Base-by-base conservation (phyloP, 2,329 filamentous ascomycete species). In the Trichoderma endophyticum region DNA sequence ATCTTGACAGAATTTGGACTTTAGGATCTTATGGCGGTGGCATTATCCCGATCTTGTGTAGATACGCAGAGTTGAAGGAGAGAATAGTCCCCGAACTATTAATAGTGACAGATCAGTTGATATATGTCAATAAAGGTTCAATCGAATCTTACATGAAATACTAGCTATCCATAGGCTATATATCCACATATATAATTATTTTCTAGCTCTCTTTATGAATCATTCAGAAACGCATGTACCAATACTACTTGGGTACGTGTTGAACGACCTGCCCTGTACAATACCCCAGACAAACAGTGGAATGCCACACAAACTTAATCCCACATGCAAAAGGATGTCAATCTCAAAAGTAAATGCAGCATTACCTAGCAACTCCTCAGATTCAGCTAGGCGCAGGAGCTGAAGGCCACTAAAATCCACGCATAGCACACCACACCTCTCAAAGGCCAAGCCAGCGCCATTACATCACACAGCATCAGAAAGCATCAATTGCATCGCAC, bases 381-480 rank as follows among this genome's bases (percentile, higher is more conserved):
- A 34, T 54, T 4, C 21, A 28, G 32, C 51, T 28, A 15, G 64
- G 64, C 64, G 64, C 64, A 57, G 36, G 34, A 67, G 64, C 64
- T 57, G 64, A 57, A 36, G 32, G 30, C 28, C 64, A 67, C 64
- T 67, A 67, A 26, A 24, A 28, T 28, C 12, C 30, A 57, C 6
- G 30, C 24, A 30, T 15, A 59, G 30, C 64, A 59, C 24, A 15
- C 24, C 24, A 59, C 24, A 24, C 36, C n/a, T n/a, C 39, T 18
- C 8, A 43, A 43, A 39, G 36, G 39, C 39, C 15, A 9, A 43
- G 39, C 36, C 36, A 39, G 36, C 36, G 24, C 57, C 3, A 70
- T 70, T 70, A 70, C 67, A 70, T 70, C 67, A 70, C 56, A 26
- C 36, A 61, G 8, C n/a, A 21, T 26, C 56, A 69, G 8, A 43